A percentile compares a stretch with the other conserved stretches of the same genome.
Evolutionary conservation across 129 eudicot species (phyloP).

Genomic region (Apium graveolens): DNA sequence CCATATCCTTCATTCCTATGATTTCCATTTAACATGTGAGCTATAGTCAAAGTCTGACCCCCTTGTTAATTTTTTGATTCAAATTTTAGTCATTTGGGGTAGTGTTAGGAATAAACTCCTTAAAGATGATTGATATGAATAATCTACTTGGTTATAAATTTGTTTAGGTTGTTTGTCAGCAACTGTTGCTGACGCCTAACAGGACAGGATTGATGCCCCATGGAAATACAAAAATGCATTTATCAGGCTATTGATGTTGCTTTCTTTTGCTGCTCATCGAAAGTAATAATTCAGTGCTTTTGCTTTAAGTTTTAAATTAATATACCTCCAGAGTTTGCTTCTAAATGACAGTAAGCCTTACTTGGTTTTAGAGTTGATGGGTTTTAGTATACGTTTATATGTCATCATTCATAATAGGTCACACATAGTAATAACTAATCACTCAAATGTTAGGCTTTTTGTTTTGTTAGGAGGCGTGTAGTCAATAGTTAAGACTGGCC

Average conservation of each 20-base stretch:
- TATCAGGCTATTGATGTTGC: neutral
- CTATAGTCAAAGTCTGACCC: neutral
- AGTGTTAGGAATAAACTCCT: neutral
- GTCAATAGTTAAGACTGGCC: neutral
- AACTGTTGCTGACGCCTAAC: neutral
- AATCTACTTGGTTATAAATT: neutral
- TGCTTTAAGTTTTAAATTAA: neutral
- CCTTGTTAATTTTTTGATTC: neutral
- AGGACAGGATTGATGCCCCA: neutral
- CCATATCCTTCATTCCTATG: neutral
- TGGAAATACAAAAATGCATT: neutral
- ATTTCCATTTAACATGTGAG: constrained; percentile 3
- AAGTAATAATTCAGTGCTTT: neutral
- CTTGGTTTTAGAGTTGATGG: neutral
- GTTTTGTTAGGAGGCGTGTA: neutral
- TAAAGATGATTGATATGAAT: neutral
- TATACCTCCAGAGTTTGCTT: neutral
- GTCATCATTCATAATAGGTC: neutral
- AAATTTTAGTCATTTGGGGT: neutral
- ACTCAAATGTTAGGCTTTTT: neutral
- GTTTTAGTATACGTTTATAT: neutral
- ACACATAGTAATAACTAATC: neutral
- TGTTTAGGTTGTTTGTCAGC: neutral
- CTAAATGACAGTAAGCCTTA: neutral
- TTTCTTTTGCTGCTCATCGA: neutral